Conservation (phyloP, 805 yeast species). For the Spathaspora sp. region DNA sequence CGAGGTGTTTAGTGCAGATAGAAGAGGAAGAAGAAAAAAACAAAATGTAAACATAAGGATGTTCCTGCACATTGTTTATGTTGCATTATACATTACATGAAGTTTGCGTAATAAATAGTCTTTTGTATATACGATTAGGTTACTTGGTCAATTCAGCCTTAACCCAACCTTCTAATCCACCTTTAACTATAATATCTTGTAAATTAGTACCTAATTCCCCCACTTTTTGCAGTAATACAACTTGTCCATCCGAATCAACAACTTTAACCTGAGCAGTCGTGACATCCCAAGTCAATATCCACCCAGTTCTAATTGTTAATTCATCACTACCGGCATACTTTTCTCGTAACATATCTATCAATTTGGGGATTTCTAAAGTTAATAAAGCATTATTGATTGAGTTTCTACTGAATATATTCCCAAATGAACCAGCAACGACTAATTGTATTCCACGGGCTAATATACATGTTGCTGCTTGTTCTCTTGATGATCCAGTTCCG, state of each 20-base stretch:
- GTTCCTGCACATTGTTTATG: no score
- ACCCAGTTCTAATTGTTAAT: constrained; percentile 91
- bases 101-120: no score
- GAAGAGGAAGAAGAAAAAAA: no score
- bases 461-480: constrained; percentile 98
- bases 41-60: no score
- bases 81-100: no score
- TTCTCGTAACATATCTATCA: constrained; percentile 73
- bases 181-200: constrained; percentile 95
- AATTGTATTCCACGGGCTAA: constrained; percentile 89
- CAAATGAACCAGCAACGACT: constrained; percentile 96
- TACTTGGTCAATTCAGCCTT: constrained; percentile 51
- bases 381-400: constrained; percentile 93
- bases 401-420: constrained; percentile 94
- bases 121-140: neutral
- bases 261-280: constrained; percentile 78
- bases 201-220: constrained; percentile 94
- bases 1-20: no score
- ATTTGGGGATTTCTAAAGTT: constrained; percentile 88
- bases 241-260: constrained; percentile 56
- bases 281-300: constrained; percentile 92
- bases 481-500: constrained; percentile 98
- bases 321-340: constrained; percentile 58
- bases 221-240: constrained; percentile 77
- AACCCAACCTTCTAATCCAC: constrained; percentile 99